Percentiles rank a stretch among this genome's conserved stretches.
phyloP scores from a whole-genome alignment of 305 asterid species.

The Lippia alba region DNA sequence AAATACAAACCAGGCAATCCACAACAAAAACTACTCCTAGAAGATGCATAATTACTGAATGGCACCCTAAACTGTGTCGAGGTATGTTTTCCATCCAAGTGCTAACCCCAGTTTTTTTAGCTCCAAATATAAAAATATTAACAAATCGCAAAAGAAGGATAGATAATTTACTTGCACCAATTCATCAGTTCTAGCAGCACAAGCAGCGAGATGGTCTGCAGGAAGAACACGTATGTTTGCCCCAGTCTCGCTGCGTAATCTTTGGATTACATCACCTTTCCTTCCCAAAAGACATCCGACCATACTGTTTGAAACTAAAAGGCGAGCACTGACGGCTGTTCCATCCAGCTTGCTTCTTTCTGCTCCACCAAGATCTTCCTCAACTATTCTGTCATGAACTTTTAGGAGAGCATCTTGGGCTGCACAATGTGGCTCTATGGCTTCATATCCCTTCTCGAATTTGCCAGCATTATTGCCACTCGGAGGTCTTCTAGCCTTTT shows the following conservation, averaged over 20 bases:
- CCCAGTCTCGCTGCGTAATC: conserved; percentile 78
- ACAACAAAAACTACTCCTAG: conserved; percentile 6
- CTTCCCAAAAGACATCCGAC: conserved; percentile 83
- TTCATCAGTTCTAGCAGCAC: conserved; percentile 71
- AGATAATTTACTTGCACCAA: conserved; percentile 68
- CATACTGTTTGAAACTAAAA: conserved; percentile 65
- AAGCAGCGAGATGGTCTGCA: conserved; percentile 66
- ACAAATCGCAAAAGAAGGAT: conserved; percentile 32
- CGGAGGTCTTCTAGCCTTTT: conserved; percentile 44
- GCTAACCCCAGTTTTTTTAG: conserved; percentile 19
- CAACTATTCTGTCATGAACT: conserved; percentile 77
- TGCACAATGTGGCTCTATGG: conserved; percentile 67
- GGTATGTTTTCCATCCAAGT: background rate
- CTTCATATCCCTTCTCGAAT: conserved; percentile 35
- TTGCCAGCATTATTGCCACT: conserved; percentile 36
- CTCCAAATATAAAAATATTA: conserved; percentile 25
- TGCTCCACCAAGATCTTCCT: conserved; percentile 62
- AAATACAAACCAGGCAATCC: conserved; percentile 2
- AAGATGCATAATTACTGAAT: background rate
- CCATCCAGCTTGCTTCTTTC: conserved; percentile 48
- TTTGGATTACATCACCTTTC: conserved; percentile 87
- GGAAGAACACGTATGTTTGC: conserved; percentile 81
- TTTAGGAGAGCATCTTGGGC: conserved; percentile 86
- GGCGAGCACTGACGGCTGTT: conserved; percentile 69
- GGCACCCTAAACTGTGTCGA: conserved; percentile 14